Base-by-base conservation (phyloP, 2,329 filamentous ascomycete genomes). In the Arthrocladium fulminans region DNA sequence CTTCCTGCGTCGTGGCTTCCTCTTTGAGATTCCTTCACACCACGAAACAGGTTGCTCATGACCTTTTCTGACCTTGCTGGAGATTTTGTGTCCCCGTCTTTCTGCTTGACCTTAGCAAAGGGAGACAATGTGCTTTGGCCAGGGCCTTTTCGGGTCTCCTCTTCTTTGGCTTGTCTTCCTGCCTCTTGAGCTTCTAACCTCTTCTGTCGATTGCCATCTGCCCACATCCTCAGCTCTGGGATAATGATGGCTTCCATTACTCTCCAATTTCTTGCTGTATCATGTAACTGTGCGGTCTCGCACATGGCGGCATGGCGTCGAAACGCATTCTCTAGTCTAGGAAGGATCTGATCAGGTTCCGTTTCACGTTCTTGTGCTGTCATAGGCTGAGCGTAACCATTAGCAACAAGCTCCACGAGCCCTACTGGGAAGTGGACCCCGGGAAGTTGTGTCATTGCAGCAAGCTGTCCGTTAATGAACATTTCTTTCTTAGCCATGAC, bases 201-300 rank as follows among this genome's bases (percentile, higher is more conserved):
- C 60, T 17, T 53, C 45, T 54, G 57, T 22, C 51, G 59, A 39
- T 63, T 63, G 45, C 65, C 59, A 45, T 66, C 61, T 7, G 63
- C 63, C 56, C 67, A 68, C 34, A 57, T 51, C 48, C 65, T 65
- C 23, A 79, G 65, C 50, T 77, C 74, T 49, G 72, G 68, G 2
- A 71, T 59, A 46, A 78, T 66, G 22, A 72, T 68, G 48, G 70
- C 67, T 47, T 72, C 73, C 27, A 80, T 61, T 19, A 81, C 70
- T 47, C 71, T 72, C 78, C 78, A 83, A 17, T 76, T 76, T 53
- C 80, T 74, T 25, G 79, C 74, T 39, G 77, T 63, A 47, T 73
- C 69, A 54, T 73, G 66, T 52, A 73, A 63, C 32, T 71, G 70
- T 27, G 70, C 69, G 49, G 68, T 64, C 52, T 77, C 69, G 22